These are phyloP conservation scores for Auriscalpium microsporum DNA, from an alignment of 768 basidiomycete species.

Conservation along the genomic window DNA sequence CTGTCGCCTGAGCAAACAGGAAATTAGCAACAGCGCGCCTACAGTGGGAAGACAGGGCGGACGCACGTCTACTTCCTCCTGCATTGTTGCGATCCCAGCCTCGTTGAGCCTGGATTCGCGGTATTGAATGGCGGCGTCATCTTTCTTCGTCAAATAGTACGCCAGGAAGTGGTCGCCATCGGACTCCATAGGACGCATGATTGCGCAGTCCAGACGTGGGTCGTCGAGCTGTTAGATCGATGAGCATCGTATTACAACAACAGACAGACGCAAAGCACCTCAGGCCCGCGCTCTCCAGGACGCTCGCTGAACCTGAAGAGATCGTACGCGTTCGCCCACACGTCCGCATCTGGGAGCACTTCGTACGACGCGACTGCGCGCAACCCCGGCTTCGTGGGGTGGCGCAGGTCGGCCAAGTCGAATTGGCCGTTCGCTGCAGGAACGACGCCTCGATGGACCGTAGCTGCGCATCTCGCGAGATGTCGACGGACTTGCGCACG, in stretches of 20 bases:
- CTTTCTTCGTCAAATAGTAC: conserved; percentile 74
- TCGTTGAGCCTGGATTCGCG: conserved; percentile 44
- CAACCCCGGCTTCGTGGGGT: conserved; percentile 73
- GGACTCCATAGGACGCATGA: conserved; percentile 79
- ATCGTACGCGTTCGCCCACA: conserved; percentile 88
- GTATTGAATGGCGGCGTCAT: conserved; percentile 59
- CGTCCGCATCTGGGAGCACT: conserved; percentile 73
- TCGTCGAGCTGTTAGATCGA: conserved; percentile 49
- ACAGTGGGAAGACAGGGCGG: too few relatives aligned
- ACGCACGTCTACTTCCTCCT: conserved; percentile 47
- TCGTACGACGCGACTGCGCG: conserved; percentile 77
- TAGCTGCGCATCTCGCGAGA: conserved; percentile 68
- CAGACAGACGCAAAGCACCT: conserved; percentile 37
- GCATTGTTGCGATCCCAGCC: conserved; percentile 35
- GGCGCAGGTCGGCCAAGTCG: conserved; percentile 49
- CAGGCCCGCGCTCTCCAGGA: conserved; percentile 67
- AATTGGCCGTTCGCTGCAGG: conserved; percentile 48
- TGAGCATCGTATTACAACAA: neutral
- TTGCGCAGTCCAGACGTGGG: conserved; percentile 76
- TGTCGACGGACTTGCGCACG: conserved; percentile 42
- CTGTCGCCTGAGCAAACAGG: conserved; percentile 41
- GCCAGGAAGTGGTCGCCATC: conserved; percentile 85
- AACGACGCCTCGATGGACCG: conserved; percentile 77
- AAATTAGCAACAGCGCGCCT: neutral
- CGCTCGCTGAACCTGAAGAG: conserved; percentile 80